Percentiles rank a stretch among this genome's conserved stretches.
Evolutionary conservation across 2,329 filamentous ascomycete genomes (phyloP).

Genomic region (Talaromyces sp.): DNA sequence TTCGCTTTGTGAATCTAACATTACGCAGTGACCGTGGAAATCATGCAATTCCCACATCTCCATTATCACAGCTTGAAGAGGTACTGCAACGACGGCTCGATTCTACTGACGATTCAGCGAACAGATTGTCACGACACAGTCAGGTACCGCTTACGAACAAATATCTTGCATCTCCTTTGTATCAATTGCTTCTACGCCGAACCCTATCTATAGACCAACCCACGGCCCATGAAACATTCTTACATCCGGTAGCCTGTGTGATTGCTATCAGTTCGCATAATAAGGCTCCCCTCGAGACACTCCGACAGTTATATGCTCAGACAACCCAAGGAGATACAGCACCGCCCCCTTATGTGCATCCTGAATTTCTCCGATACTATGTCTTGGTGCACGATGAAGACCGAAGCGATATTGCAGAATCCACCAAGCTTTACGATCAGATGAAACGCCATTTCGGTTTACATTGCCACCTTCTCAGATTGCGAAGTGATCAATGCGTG

Average conservation of each 20-base stretch:
- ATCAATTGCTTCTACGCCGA: slow-evolving; percentile 77
- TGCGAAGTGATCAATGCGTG: slow-evolving; percentile 79
- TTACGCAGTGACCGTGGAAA: slow-evolving; percentile 36
- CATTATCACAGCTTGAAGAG: slow-evolving; percentile 65
- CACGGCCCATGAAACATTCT: slow-evolving; percentile 85
- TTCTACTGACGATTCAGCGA: slow-evolving; percentile 61
- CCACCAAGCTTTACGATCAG: slow-evolving; percentile 87
- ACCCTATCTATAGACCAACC: slow-evolving; percentile 75
- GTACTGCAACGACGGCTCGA: slow-evolving; percentile 75
- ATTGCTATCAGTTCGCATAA: slow-evolving; percentile 93
- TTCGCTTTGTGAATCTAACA: slow-evolving; percentile 76
- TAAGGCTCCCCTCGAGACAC: slow-evolving; percentile 75
- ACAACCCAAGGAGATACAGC: slow-evolving; percentile 73
- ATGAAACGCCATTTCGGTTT: slow-evolving; percentile 99
- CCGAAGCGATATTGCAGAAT: slow-evolving; percentile 84
- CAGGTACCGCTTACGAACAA: slow-evolving; percentile 28
- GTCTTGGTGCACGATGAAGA: slow-evolving; percentile 96
- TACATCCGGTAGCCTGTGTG: slow-evolving; percentile 89
- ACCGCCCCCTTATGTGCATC: slow-evolving; percentile 80
- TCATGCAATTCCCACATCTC: slow-evolving; percentile 30
- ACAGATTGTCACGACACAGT: slow-evolving; percentile 27
- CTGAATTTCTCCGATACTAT: slow-evolving; percentile 92
- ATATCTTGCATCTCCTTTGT: slow-evolving; percentile 67
- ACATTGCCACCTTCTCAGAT: slow-evolving; percentile 85
- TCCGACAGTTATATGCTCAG: slow-evolving; percentile 77